A percentile compares a stretch with the other conserved stretches of the same genome.
Conservation (phyloP, 2,329 filamentous ascomycete genomes). For the Cladophialophora psammophila region DNA sequence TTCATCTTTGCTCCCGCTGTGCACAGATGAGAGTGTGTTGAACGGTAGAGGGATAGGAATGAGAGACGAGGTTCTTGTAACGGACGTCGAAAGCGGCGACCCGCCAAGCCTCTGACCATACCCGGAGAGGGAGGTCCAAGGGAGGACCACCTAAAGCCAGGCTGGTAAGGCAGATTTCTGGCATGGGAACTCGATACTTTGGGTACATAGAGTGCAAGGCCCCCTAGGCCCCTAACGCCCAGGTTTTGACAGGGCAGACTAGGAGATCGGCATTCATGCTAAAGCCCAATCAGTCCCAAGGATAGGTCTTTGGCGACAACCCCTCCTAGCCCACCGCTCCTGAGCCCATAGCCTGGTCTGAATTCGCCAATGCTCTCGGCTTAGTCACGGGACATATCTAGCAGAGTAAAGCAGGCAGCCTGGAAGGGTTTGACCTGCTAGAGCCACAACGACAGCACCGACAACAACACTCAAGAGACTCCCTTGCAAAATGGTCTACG, state of each 20-base stretch:
- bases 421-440: too few relatives aligned
- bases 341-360: neutral
- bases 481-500: slow-evolving; percentile 5
- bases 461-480: neutral
- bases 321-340: neutral
- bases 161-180: neutral
- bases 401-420: neutral
- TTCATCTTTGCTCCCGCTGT: neutral
- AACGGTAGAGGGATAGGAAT: neutral
- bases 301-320: neutral
- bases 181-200: too few relatives aligned
- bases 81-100: neutral
- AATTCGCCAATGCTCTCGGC: neutral
- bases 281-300: neutral
- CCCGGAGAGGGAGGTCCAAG: neutral
- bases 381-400: neutral
- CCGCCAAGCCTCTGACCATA: neutral
- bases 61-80: neutral
- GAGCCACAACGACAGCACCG: too few relatives aligned
- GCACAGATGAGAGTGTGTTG: neutral
- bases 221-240: too few relatives aligned
- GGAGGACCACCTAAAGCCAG: neutral
- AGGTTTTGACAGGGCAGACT: neutral
- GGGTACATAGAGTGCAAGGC: too few relatives aligned
- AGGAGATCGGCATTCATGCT: neutral